phyloP scores from a whole-genome alignment of 805 yeast species.

The Nakazawaea wickerhamii region DNA sequence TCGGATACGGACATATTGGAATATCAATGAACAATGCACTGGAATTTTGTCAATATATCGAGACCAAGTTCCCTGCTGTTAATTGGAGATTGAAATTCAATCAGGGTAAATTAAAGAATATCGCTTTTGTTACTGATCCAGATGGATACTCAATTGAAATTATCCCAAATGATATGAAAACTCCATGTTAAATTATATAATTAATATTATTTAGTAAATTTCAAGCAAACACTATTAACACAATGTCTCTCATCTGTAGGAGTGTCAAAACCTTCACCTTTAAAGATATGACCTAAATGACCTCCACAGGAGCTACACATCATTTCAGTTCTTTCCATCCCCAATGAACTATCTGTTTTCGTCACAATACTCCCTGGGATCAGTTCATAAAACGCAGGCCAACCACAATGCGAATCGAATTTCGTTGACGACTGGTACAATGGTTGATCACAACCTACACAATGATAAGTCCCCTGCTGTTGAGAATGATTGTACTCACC shows the following conservation, averaged over 20 bases:
- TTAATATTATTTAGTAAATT: conserved; percentile 33
- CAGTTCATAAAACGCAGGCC: conserved; percentile 97
- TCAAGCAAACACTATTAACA: conserved; percentile 80
- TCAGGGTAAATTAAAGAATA: conserved; percentile 47
- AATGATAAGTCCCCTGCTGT: conserved; percentile 60
- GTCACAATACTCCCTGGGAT: conserved; percentile 71
- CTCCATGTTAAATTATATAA: neutral
- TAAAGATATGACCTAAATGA: conserved; percentile 92
- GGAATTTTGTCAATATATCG: conserved; percentile 45
- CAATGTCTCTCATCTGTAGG: conserved; percentile 95
- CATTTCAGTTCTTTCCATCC: conserved; percentile 88
- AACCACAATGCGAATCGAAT: conserved; percentile 90
- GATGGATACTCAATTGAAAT: conserved; percentile 87
- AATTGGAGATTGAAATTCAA: conserved; percentile 55
- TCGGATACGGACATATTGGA: conserved; percentile 87
- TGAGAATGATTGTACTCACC: conserved; percentile 55
- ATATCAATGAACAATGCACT: conserved; percentile 62
- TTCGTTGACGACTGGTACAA: conserved; percentile 75
- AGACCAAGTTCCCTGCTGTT: conserved; percentile 35
- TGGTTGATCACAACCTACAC: conserved; percentile 84
- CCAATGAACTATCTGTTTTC: conserved; percentile 54
- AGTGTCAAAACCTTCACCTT: conserved; percentile 83
- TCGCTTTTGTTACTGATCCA: conserved; percentile 82
- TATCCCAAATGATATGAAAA: conserved; percentile 31
- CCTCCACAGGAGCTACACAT: conserved; percentile 85